phyloP scores from a whole-genome alignment of 306 rosid species.

The Prunus salicina region DNA sequence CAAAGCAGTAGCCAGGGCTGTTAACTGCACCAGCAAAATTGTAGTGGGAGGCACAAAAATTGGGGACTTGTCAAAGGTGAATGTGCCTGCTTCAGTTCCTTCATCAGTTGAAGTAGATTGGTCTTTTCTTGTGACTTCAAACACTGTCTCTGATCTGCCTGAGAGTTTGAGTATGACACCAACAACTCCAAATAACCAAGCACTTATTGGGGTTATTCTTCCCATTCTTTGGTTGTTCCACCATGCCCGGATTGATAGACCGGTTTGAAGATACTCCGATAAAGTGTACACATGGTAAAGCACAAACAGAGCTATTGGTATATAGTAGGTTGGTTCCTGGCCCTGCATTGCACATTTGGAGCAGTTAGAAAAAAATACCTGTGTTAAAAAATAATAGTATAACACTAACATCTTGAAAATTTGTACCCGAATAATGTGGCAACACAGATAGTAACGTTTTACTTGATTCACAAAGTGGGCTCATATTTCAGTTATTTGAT shows the following conservation, averaged over 20 bases:
- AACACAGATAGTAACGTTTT: background rate
- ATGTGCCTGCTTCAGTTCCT: conserved; percentile 23
- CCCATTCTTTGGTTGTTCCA: conserved; percentile 74
- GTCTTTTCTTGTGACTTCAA: conserved; percentile 62
- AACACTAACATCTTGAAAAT: background rate
- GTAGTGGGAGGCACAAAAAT: conserved; percentile 58
- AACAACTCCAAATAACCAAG: conserved; percentile 47
- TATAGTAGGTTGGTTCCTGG: conserved; percentile 35
- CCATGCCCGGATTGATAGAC: conserved; percentile 53
- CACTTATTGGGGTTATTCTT: conserved; percentile 33
- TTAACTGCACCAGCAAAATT: conserved; percentile 47
- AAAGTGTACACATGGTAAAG: conserved; percentile 19
- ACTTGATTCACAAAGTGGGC: too few relatives aligned
- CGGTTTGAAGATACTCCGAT: conserved; percentile 30
- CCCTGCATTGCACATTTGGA: conserved; percentile 13
- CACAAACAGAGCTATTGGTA: conserved; percentile 28
- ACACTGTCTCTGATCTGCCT: conserved; percentile 39
- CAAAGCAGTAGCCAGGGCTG: conserved; percentile 31
- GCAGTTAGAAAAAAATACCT: background rate
- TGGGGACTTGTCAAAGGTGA: conserved; percentile 53
- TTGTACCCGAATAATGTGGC: background rate
- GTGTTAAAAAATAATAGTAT: background rate
- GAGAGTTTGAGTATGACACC: conserved; percentile 33
- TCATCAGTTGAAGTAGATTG: conserved; percentile 11
- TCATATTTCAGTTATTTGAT: too few relatives aligned